A percentile compares a stretch with the other conserved stretches of the same genome.
These are phyloP conservation scores for Solanum raphanifolium DNA, from an alignment of 257 asterid species.

Conservation along the genomic window DNA sequence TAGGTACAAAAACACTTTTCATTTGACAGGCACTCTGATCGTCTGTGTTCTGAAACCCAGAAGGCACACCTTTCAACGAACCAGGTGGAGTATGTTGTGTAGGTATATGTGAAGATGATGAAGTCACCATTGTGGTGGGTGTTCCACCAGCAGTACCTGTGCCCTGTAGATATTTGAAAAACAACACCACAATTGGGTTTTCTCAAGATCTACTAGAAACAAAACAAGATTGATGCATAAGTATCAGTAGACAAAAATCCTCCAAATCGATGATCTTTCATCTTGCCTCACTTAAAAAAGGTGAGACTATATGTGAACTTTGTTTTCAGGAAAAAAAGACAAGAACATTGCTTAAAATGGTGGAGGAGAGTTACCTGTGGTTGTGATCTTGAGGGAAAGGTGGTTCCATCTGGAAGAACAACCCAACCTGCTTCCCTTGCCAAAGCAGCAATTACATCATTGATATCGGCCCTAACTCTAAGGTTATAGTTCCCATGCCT, in stretches of 20 bases:
- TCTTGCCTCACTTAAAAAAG: not conserved
- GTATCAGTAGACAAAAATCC: not conserved
- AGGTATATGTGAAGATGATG: slow-evolving; percentile 51
- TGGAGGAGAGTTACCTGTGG: slow-evolving; percentile 41
- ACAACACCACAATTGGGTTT: not conserved
- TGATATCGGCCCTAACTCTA: slow-evolving; percentile 95
- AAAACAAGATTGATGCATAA: slow-evolving; percentile 1
- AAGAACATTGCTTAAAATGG: not conserved
- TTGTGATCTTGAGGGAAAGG: slow-evolving; percentile 67
- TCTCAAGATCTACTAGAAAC: slow-evolving; percentile 5
- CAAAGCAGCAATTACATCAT: slow-evolving; percentile 94
- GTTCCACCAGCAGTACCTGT: slow-evolving; percentile 36
- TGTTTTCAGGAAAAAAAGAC: not conserved
- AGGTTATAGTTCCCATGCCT: slow-evolving; percentile 96
- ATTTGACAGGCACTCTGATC: slow-evolving; percentile 42
- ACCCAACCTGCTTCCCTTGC: slow-evolving; percentile 99
- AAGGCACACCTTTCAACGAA: slow-evolving; percentile 53
- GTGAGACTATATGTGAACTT: not conserved
- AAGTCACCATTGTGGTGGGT: slow-evolving; percentile 27
- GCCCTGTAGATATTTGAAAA: slow-evolving; percentile 36
- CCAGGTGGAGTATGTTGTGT: slow-evolving; percentile 46
- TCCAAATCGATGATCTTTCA: not conserved
- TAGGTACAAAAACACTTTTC: slow-evolving; percentile 52
- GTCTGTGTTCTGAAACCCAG: slow-evolving; percentile 41
- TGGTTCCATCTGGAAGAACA: slow-evolving; percentile 99